Evolutionary conservation across 345 rosid genomes (phyloP).

Genomic region (Eucalyptus regnans): DNA sequence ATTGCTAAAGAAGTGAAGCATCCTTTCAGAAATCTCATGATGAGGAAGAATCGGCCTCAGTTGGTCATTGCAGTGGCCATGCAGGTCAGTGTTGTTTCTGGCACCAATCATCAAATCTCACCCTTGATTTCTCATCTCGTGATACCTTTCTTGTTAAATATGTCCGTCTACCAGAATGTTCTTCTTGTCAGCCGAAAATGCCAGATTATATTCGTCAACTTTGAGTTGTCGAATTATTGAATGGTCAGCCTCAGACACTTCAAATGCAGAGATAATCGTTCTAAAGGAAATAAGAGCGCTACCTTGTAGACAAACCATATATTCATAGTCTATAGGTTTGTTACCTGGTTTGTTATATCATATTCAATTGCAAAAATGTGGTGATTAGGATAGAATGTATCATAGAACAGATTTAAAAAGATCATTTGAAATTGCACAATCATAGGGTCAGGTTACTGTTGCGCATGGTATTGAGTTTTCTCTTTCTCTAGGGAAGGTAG

Average conservation of each 20-base stretch:
- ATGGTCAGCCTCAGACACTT: background rate
- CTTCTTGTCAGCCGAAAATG: background rate
- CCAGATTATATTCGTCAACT: background rate
- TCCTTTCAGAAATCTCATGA: conserved; percentile 76
- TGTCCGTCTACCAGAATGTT: background rate
- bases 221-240: background rate
- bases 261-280: background rate
- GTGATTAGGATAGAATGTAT: background rate
- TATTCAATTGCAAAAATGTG: background rate
- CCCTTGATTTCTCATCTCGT: background rate
- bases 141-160: background rate
- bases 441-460: background rate
- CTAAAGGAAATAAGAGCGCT: background rate
- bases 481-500: background rate
- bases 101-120: background rate
- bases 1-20: conserved; percentile 79
- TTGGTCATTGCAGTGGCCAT: conserved; percentile 68
- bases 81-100: conserved; percentile 33
- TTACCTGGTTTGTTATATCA: background rate
- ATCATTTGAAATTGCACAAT: background rate
- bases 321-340: background rate
- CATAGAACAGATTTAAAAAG: background rate
- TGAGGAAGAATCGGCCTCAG: conserved; percentile 68
- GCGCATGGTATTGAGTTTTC: background rate
- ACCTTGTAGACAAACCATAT: background rate